A percentile compares a stretch with the other conserved stretches of the same genome.
These are phyloP conservation scores for Mycena haematopus DNA, from an alignment of 768 basidiomycete genomes.

Conservation along the genomic window DNA sequence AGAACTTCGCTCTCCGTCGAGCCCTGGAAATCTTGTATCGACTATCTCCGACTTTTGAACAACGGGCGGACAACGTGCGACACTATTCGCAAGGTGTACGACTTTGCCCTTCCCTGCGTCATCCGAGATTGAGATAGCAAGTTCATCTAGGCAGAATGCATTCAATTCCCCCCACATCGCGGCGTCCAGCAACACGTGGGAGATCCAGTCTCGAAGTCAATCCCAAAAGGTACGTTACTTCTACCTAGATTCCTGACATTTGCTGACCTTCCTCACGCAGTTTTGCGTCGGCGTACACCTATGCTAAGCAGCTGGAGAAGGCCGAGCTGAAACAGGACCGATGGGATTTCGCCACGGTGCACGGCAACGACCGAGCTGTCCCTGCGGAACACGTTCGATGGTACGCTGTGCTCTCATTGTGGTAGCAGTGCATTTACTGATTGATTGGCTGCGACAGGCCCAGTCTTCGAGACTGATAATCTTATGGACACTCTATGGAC, in stretches of 20 bases:
- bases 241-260: not conserved
- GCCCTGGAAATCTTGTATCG: slow-evolving; percentile 92
- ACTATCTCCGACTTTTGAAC: slow-evolving; percentile 85
- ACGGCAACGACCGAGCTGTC: slow-evolving; percentile 77
- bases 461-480: slow-evolving; percentile 89
- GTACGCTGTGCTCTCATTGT: slow-evolving; percentile 50
- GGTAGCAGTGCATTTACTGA: not conserved
- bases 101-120: slow-evolving; percentile 87
- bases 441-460: slow-evolving; percentile 60
- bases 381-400: slow-evolving; percentile 76
- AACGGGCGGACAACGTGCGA: slow-evolving; percentile 72
- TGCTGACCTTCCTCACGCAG: slow-evolving; percentile 47
- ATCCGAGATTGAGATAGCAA: slow-evolving; percentile 93
- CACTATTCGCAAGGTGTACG: slow-evolving; percentile 86
- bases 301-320: slow-evolving; percentile 71
- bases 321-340: slow-evolving; percentile 55
- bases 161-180: slow-evolving; percentile 84
- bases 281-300: slow-evolving; percentile 89
- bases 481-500: slow-evolving; percentile 85
- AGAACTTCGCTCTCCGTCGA: slow-evolving; percentile 87
- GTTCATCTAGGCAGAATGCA: slow-evolving; percentile 93
- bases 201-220: slow-evolving; percentile 90
- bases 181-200: slow-evolving; percentile 89
- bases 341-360: slow-evolving; percentile 68
- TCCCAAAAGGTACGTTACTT: slow-evolving; percentile 64